Evolutionary conservation across 108 stramenopile species (phyloP), one percentile per base, ranked within the genome.

Genomic region (Cyclotella atomus): DNA sequence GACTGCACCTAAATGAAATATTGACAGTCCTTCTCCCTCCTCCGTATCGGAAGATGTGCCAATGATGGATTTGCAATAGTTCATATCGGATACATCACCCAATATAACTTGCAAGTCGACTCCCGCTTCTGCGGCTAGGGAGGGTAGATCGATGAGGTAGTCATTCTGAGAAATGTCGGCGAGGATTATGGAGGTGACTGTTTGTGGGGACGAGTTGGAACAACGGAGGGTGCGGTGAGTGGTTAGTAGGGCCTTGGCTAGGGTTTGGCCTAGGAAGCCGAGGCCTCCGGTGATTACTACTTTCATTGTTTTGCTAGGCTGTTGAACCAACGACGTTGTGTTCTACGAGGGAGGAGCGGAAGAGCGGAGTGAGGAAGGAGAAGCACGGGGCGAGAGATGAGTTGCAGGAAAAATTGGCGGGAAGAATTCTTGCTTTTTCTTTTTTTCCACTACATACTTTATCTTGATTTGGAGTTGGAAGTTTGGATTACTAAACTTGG

Each of bases 251-350:
- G 60, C 68, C 32, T 65, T 68, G 24, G 87, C 84, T 9, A 88
- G 83, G 43, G 41, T 52, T 76, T 88, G 87, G 49, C 87, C 87
- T n/a, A 88, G 83, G 71, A 83, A 88, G 45, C 87, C 87, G 0
- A 74, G 71, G n/a, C 87, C 87, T 0, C 87, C 87, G 15, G 87
- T 88, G 59, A 88, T 84, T 28, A 88, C 75, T 23, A 88, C 86
- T 36, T 73, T 81, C 79, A 70, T 81, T 20, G 35, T 68, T n/a
- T n/a, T n/a, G n/a, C n/a, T n/a, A n/a, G n/a, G n/a, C n/a, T n/a
- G n/a, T n/a, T n/a, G n/a, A n/a, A n/a, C n/a, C n/a, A n/a, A n/a
- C n/a, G n/a, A n/a, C n/a, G n/a, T n/a, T n/a, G n/a, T n/a, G n/a
- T n/a, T n/a, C n/a, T n/a, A n/a, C n/a, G n/a, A n/a, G n/a, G n/a